A percentile compares a stretch with the other conserved stretches of the same genome.
Conservation (phyloP, 2,329 filamentous ascomycete species). For the Cercospora zeae-maydis region DNA sequence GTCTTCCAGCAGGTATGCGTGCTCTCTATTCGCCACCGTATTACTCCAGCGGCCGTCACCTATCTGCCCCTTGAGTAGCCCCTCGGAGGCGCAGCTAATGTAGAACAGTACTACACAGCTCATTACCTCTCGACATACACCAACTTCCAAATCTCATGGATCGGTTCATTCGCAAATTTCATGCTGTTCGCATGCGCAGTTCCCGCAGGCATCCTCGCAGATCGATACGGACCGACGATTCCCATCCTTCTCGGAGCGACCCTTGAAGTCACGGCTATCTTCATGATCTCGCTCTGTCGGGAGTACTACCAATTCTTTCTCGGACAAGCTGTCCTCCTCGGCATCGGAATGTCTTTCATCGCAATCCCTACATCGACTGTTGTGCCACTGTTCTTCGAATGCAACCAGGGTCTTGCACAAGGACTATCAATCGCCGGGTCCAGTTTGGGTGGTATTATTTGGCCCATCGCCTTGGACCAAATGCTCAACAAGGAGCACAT, state of each 20-base stretch:
- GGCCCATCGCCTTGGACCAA: slow-evolving; percentile 46
- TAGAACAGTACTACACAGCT: slow-evolving; percentile 26
- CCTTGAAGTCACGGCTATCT: slow-evolving; percentile 44
- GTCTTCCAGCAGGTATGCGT: slow-evolving; percentile 21
- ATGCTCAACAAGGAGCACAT: slow-evolving; percentile 47
- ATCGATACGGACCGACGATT: slow-evolving; percentile 29
- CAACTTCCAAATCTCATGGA: slow-evolving; percentile 32
- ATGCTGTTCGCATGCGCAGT: slow-evolving; percentile 30
- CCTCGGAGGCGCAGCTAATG: not conserved
- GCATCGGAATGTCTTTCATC: slow-evolving; percentile 42
- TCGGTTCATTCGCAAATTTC: slow-evolving; percentile 31
- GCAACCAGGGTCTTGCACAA: slow-evolving; percentile 47
- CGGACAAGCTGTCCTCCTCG: slow-evolving; percentile 48
- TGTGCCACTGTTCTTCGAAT: slow-evolving; percentile 47
- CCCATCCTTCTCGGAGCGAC: slow-evolving; percentile 27
- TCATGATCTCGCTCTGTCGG: slow-evolving; percentile 47
- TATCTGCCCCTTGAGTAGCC: too few relatives aligned
- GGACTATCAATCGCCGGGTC: slow-evolving; percentile 28
- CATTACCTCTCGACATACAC: slow-evolving; percentile 21
- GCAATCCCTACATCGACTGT: slow-evolving; percentile 47
- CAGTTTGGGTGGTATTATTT: slow-evolving; percentile 15
- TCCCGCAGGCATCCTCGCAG: slow-evolving; percentile 30
- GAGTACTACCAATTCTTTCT: slow-evolving; percentile 54
- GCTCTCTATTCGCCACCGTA: not conserved
- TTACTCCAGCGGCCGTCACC: too few relatives aligned